These are phyloP conservation scores for Terfezia boudieri DNA, from an alignment of 495 filamentous ascomycete species.

Conservation along the genomic window DNA sequence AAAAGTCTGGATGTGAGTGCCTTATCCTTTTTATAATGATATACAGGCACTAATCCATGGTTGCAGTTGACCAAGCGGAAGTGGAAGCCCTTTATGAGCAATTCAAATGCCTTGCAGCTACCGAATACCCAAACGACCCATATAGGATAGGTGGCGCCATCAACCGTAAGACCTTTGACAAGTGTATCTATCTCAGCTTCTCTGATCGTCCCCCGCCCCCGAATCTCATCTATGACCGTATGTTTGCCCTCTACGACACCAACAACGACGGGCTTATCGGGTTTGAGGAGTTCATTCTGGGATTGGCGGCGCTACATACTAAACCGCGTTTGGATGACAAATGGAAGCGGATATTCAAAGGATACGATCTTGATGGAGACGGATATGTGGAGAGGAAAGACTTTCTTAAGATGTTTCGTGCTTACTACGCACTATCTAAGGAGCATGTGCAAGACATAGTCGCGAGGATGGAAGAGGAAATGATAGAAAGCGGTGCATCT, in stretches of 20 bases:
- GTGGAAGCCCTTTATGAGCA: conserved; percentile 90
- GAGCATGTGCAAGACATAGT: conserved; percentile 70
- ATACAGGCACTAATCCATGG: neutral
- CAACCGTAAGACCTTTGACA: conserved; percentile 73
- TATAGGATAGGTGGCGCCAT: conserved; percentile 59
- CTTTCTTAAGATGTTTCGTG: conserved; percentile 75
- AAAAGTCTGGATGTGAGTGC: conserved; percentile 36
- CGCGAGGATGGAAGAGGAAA: conserved; percentile 58
- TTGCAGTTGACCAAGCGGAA: conserved; percentile 45
- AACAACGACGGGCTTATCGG: conserved; percentile 73
- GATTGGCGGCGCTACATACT: conserved; percentile 57
- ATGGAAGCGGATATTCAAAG: conserved; percentile 54
- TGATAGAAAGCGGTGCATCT: conserved; percentile 44
- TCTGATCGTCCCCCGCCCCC: conserved; percentile 53
- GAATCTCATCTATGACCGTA: conserved; percentile 80
- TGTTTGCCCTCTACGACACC: conserved; percentile 90
- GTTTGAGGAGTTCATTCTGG: conserved; percentile 79
- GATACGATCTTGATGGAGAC: conserved; percentile 79
- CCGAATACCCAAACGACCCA: conserved; percentile 66
- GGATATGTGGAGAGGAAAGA: conserved; percentile 73
- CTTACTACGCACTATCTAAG: conserved; percentile 67
- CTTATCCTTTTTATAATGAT: neutral
- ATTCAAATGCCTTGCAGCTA: conserved; percentile 75
- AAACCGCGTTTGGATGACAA: conserved; percentile 38
- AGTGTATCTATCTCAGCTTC: conserved; percentile 63